Base-by-base conservation (phyloP, 257 asterid species). In the Linderniella brevidens region DNA sequence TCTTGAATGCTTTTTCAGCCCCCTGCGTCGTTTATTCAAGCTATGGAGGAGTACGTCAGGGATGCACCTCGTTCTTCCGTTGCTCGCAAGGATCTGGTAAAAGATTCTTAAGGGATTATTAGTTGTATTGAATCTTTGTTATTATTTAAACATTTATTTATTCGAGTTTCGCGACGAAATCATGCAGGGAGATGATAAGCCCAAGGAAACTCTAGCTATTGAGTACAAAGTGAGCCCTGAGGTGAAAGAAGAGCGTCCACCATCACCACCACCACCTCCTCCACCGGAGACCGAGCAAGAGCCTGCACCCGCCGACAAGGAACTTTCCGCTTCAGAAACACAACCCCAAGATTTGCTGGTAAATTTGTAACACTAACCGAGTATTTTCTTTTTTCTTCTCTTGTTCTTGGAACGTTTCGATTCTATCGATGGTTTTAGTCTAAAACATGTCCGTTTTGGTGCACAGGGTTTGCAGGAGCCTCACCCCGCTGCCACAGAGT, bases 1-100 rank as follows among this genome's bases (percentile, higher is more conserved):
- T 59, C 54, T 32, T 64, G 54, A 59, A 48, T 56, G 25, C n/a
- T n/a, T n/a, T 50, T 76, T 41, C 55, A 90, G 99, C 96, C 99
- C 32, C 96, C 96, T 39, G 86, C 84, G 56, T 90, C 99, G 35
- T 90, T 90, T 63, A 53, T 90, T 50, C 94, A 75, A 85, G 79
- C 99, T 55, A 90, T 90, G 99, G 99, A 90, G 72, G 96, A 90
- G 75, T 90, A 85, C 56, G 92, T 85, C 25, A 77, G 72, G 68
- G 99, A 90, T 7, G 96, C 94, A 58, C 96, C 99, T 7, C 95
- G 90, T 18, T 52, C 69, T 60, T 80, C 98, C 59, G 59, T 76
- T 10, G 85, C 68, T 60, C 85, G 78, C 66, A 80, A 61, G n/a
- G n/a, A n/a, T n/a, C n/a, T n/a, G 62, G 93, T 71, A 66, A 72